These are phyloP conservation scores for Cladophialophora immunda DNA, from an alignment of 2,329 filamentous ascomycete species.

Conservation along the genomic window DNA sequence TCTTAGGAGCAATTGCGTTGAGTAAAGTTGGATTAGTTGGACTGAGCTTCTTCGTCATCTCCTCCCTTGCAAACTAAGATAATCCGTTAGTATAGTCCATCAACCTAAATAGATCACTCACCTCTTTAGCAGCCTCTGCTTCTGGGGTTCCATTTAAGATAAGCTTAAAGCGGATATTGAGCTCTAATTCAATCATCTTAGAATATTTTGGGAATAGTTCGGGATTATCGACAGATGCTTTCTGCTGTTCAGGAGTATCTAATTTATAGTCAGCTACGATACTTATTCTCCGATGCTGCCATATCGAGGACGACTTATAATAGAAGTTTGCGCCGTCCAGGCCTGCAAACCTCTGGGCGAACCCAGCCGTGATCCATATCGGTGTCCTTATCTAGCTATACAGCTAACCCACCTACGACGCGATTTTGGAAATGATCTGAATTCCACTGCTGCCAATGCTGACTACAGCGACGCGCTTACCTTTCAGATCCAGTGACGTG, in stretches of 20 bases:
- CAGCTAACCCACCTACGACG: conserved; percentile 43
- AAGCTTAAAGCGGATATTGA: conserved; percentile 38
- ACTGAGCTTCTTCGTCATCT: conserved; percentile 6
- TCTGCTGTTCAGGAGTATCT: conserved; percentile 31
- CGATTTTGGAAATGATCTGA: conserved; percentile 61
- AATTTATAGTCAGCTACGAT: conserved; percentile 12
- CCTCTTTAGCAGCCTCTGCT: conserved; percentile 11
- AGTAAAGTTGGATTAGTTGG: not conserved
- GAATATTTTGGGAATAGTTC: conserved; percentile 42
- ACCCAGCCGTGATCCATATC: too few species aligned
- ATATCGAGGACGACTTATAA: not conserved
- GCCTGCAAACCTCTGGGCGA: conserved; percentile 24
- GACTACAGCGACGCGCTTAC: conserved; percentile 61
- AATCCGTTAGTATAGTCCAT: not conserved
- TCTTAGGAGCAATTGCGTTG: conserved; percentile 34
- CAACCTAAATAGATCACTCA: conserved; percentile 15
- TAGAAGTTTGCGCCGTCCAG: conserved; percentile 26
- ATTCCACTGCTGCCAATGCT: conserved; percentile 65
- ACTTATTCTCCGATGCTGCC: not conserved
- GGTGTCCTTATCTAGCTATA: conserved; percentile 38
- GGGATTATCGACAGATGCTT: conserved; percentile 37
- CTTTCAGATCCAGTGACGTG: conserved; percentile 56
- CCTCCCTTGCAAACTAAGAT: not conserved
- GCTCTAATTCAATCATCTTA: conserved; percentile 43
- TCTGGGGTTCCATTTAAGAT: conserved; percentile 16